Evolutionary conservation across 352 stramenopile genomes (phyloP), one percentile per base, ranked within the genome.

Genomic region (Saprolegnia diclina): DNA sequence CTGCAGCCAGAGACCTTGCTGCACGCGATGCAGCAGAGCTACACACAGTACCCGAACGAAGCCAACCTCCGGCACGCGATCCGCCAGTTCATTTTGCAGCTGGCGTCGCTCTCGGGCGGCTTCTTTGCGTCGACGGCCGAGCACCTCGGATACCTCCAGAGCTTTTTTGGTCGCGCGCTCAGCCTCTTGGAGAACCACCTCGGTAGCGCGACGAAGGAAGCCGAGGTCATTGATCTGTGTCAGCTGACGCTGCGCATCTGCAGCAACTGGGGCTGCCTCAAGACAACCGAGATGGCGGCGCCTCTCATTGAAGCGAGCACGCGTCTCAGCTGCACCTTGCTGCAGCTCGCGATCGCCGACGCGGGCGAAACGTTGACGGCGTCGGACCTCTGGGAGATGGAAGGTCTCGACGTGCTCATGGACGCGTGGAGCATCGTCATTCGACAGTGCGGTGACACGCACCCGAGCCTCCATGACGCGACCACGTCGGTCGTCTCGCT

Each of bases 221-320:
- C 79, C 18, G 87, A 94, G 56, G 73, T 93, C 74, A 92, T 94
- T 35, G 87, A 94, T 54, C 85, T 89, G 59, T 93, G 87, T 44
- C 87, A 92, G 55, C 65, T 94, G 24, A 73, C 90, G 29, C 91
- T 88, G 64, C 82, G 87, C 0, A 72, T 94, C 38, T 80, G 90
- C 21, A 89, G 79, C 66, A 94, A 92, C 65, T 77, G 92, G 57
- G 85, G 42, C 6, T 24, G 83, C 0, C 70, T 92, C 5, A 74
- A 85, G 24, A 74, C 73, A 16, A 26, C 76, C 0, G 73, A 82
- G 29, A 74, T 94, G 10, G 82, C 89, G n/a, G 71, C 73, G 38
- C 72, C 74, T 0, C 80, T 93, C 18, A 63, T 94, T 9, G 82
- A 91, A 54, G 83, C 92, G 37, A 73, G 92, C 5, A 83, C 82